These are phyloP conservation scores for Pelargonium citronellum DNA, from an alignment of 441 rosid species.

Conservation along the genomic window DNA sequence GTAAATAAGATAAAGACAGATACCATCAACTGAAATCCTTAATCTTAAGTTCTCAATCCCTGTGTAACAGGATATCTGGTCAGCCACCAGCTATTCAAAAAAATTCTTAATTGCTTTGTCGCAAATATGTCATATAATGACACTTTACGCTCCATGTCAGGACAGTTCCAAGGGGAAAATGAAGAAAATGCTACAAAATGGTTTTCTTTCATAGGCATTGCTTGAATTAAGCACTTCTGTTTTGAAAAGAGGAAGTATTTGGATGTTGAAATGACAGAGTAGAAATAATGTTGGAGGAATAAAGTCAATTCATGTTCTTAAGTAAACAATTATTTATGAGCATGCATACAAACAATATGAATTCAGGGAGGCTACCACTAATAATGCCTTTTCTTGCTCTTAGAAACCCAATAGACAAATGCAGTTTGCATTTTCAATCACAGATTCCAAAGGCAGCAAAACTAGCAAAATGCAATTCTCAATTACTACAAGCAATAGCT, in stretches of 20 bases:
- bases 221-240: constrained; percentile 8
- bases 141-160: neutral
- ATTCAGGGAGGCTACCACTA: neutral
- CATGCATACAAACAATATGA: neutral
- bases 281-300: neutral
- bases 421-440: neutral
- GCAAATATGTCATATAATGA: constrained; percentile 1
- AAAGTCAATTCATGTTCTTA: constrained; percentile 1
- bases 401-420: neutral
- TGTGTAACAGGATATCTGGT: neutral
- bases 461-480: neutral
- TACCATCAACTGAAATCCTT: constrained; percentile 5
- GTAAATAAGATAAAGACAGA: constrained; percentile 11
- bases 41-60: neutral
- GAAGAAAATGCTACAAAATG: neutral
- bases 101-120: neutral
- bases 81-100: neutral
- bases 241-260: constrained; percentile 8
- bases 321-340: no score
- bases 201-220: neutral
- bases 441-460: neutral
- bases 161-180: neutral
- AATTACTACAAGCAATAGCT: neutral
- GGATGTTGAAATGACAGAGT: constrained; percentile 8
- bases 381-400: neutral